Evolutionary conservation across 805 yeast species (phyloP).

Genomic region (Sugiyamaella chiloensis): DNA sequence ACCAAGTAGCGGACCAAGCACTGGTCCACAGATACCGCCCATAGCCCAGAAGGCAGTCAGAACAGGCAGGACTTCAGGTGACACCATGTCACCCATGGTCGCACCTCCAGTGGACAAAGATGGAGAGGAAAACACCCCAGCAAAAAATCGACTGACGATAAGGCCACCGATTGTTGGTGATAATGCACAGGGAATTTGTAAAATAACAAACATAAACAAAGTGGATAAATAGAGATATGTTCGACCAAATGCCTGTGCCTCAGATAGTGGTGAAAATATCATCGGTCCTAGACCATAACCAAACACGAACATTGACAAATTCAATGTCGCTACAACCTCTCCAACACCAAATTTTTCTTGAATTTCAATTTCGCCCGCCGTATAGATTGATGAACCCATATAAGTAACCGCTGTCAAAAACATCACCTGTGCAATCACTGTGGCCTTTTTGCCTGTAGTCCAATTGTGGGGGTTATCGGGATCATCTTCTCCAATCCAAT

Average conservation of each 20-base stretch:
- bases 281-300: conserved; percentile 69
- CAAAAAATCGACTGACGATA: conserved; percentile 48
- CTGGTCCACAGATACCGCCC: background rate
- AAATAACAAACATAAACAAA: conserved; percentile 44
- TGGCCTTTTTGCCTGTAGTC: conserved; percentile 41
- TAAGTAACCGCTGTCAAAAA: conserved; percentile 52
- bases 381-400: conserved; percentile 57
- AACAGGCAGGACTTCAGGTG: conserved; percentile 39
- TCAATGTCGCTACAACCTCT: conserved; percentile 46
- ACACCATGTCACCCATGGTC: conserved; percentile 48
- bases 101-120: conserved; percentile 60
- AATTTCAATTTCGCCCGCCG: conserved; percentile 48
- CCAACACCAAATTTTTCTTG: conserved; percentile 46
- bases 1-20: conserved; percentile 56
- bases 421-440: conserved; percentile 41
- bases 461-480: conserved; percentile 53
- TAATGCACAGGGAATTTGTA: conserved; percentile 58
- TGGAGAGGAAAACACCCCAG: conserved; percentile 57
- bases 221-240: conserved; percentile 44
- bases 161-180: conserved; percentile 50
- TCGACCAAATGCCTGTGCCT: conserved; percentile 48
- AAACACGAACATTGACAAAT: conserved; percentile 57
- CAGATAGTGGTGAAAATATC: conserved; percentile 59
- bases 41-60: conserved; percentile 53
- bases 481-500: conserved; percentile 33